A percentile compares a stretch with the other conserved stretches of the same genome.
Evolutionary conservation across 805 yeast genomes (phyloP).

Genomic region (Zygosaccharomyces lentus): DNA sequence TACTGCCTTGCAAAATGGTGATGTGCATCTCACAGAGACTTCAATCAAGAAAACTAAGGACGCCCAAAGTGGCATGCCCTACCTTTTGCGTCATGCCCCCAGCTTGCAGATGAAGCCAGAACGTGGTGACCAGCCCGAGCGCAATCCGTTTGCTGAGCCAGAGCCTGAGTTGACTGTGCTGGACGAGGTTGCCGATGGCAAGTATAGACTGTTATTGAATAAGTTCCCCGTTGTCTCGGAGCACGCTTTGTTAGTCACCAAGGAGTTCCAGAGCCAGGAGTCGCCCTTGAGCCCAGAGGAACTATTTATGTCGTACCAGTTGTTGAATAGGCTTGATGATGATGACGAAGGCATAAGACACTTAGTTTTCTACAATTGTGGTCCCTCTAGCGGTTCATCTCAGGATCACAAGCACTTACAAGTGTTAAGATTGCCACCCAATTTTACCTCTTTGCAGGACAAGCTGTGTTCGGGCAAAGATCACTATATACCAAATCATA

Average conservation of each 20-base stretch:
- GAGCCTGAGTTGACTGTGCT: constrained; percentile 69
- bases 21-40: constrained; percentile 51
- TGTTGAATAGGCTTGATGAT: constrained; percentile 48
- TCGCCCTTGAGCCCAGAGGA: constrained; percentile 71
- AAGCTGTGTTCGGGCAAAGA: constrained; percentile 39
- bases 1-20: constrained; percentile 44
- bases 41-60: constrained; percentile 33
- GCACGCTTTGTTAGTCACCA: constrained; percentile 78
- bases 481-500: constrained; percentile 51
- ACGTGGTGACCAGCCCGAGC: constrained; percentile 32
- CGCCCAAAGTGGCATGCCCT: constrained; percentile 31
- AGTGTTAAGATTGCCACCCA: constrained; percentile 64
- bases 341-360: constrained; percentile 44
- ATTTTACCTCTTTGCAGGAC: constrained; percentile 57
- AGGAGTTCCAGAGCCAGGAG: constrained; percentile 64
- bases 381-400: constrained; percentile 88
- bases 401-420: constrained; percentile 92
- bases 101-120: constrained; percentile 39
- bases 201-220: constrained; percentile 67
- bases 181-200: constrained; percentile 42
- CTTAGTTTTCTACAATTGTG: constrained; percentile 86
- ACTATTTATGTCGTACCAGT: constrained; percentile 51
- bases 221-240: constrained; percentile 80
- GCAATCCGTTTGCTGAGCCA: constrained; percentile 73
- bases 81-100: constrained; percentile 33